A percentile compares a stretch with the other conserved stretches of the same genome.
phyloP scores from a whole-genome alignment of 1,139 yeast genomes.

The Yamadazyma membranifaciens region DNA sequence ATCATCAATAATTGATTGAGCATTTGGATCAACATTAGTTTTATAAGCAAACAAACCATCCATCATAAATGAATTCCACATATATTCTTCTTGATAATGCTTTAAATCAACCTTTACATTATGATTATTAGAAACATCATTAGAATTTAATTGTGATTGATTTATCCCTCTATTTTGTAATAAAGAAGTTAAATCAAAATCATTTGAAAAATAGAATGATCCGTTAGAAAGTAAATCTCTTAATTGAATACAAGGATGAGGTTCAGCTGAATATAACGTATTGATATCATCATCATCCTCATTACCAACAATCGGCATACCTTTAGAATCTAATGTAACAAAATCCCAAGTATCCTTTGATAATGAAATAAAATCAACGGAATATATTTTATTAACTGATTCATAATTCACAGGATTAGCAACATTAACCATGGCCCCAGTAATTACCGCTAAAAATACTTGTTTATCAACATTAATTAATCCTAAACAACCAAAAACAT shows the following conservation, averaged over 20 bases:
- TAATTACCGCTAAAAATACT: conserved; percentile 75
- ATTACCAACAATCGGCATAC: conserved; percentile 43
- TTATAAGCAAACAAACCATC: conserved; percentile 76
- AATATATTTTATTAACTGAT: conserved; percentile 73
- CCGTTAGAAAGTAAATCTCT: conserved; percentile 80
- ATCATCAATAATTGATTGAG: conserved; percentile 60
- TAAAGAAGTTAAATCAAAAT: conserved; percentile 84
- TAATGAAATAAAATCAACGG: conserved; percentile 83
- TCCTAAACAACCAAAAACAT: conserved; percentile 82
- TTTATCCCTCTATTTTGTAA: conserved; percentile 70
- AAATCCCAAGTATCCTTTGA: conserved; percentile 79
- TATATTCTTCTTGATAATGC: conserved; percentile 74
- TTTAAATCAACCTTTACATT: conserved; percentile 31
- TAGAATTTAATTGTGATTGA: conserved; percentile 14
- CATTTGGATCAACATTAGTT: conserved; percentile 60
- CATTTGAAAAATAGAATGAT: conserved; percentile 87
- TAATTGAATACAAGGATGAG: conserved; percentile 83
- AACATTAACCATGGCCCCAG: conserved; percentile 67
- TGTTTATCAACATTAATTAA: conserved; percentile 66
- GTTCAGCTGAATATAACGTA: conserved; percentile 28
- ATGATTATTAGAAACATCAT: conserved; percentile 4
- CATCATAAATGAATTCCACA: conserved; percentile 97
- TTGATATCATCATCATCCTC: conserved; percentile 20
- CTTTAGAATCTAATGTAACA: conserved; percentile 59
- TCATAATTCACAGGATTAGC: conserved; percentile 83